Evolutionary conservation across 1,139 yeast species (phyloP).

Genomic region (Eremothecium cymbalariae): DNA sequence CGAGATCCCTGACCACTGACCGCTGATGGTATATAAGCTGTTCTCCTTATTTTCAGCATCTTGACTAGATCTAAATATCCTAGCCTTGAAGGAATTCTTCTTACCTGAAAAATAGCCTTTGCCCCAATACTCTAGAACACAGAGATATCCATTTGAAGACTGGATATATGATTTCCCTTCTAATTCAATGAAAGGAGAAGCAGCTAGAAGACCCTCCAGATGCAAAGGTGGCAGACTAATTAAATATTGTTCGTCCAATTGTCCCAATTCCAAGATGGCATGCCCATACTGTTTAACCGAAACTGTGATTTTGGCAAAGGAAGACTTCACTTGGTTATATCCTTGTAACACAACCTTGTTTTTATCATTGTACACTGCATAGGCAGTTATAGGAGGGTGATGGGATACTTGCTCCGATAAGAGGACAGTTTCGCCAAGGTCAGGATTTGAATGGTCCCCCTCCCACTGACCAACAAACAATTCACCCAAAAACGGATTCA

Average conservation of each 20-base stretch:
- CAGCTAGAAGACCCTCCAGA: slow-evolving; percentile 84
- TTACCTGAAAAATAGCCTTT: slow-evolving; percentile 96
- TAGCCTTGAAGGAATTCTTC: slow-evolving; percentile 84
- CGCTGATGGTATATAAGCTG: slow-evolving; percentile 68
- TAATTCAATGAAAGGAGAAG: slow-evolving; percentile 82
- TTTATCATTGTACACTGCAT: slow-evolving; percentile 64
- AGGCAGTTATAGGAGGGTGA: slow-evolving; percentile 94
- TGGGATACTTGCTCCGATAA: slow-evolving; percentile 90
- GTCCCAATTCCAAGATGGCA: slow-evolving; percentile 58
- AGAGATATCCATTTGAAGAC: slow-evolving; percentile 66
- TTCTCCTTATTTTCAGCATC: slow-evolving; percentile 45
- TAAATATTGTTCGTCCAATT: slow-evolving; percentile 59
- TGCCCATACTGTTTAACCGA: slow-evolving; percentile 90
- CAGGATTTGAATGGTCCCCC: slow-evolving; percentile 37
- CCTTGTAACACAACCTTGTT: slow-evolving; percentile 70
- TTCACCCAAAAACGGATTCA: slow-evolving; percentile 92
- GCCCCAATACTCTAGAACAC: slow-evolving; percentile 76
- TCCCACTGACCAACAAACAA: slow-evolving; percentile 83
- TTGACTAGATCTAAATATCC: slow-evolving; percentile 51
- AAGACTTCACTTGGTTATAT: slow-evolving; percentile 80
- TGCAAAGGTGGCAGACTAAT: slow-evolving; percentile 93
- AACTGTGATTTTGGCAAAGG: slow-evolving; percentile 60
- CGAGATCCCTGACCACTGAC: slow-evolving; percentile 88
- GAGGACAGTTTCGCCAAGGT: slow-evolving; percentile 64
- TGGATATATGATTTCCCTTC: slow-evolving; percentile 82